Base-by-base conservation (phyloP, 441 rosid genomes). In the Manihot esculenta region DNA sequence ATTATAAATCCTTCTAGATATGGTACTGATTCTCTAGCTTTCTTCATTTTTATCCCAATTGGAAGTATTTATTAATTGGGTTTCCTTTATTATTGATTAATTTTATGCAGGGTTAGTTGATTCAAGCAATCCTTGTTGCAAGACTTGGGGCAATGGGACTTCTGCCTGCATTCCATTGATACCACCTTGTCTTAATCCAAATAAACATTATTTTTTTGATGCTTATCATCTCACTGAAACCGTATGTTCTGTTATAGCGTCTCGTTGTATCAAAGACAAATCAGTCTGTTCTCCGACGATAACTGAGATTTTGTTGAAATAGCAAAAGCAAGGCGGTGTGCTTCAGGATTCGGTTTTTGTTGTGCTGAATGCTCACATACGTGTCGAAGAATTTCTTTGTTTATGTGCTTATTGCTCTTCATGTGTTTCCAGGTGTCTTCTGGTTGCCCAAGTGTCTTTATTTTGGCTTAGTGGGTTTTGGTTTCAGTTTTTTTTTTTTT, bases 91-190 rank as follows among this genome's bases (percentile, higher is more conserved):
- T 23, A 3, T 1, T 2, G 13, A 6, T 15, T 50, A 1, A 18
- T 41, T n/a, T 33, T 11, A 0, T 2, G 45, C 69, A 83, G 87
- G 87, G 1, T 71, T 79, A 3, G 11, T 1, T 33, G 84, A 85
- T 47, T 13, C 81, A 24, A 75, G 70, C 47, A 82, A 85, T 71
- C 81, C 86, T 9, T 83, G 89, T 44, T 85, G 91, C 74, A 63
- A 0, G 9, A 68, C 87, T 0, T 87, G 83, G 89, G 72, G 49
- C 11, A 81, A 87, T 48, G 89, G 89, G 65, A 85, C 79, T 2
- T 78, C 83, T 1, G 70, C 41, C 21, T 85, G 91, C 77, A 71
- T 84, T 56, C 85, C 87, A 38, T 63, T 17, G 70, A 62, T 70
- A 21, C 2, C 33, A 26, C 71, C 90, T 11, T 83, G 88, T 64